Conservation (phyloP, 2,329 filamentous ascomycete genomes). For the Colletotrichum simmondsii region DNA sequence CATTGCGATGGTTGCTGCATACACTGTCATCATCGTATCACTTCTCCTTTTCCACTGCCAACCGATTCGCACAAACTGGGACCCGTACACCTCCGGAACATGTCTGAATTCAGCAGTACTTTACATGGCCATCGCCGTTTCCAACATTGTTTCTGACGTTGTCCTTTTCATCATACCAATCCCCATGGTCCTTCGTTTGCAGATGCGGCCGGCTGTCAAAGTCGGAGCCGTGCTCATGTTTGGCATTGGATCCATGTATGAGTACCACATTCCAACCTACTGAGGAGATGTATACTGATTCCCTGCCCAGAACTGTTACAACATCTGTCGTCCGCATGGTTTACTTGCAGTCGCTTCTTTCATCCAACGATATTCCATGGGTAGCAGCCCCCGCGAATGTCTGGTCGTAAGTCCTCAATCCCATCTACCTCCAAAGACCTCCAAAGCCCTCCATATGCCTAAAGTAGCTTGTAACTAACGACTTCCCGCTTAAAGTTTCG, state of each 20-base stretch:
- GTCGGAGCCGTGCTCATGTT: constrained; percentile 55
- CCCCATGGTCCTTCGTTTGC: constrained; percentile 53
- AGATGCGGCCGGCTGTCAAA: constrained; percentile 57
- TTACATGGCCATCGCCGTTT: constrained; percentile 58
- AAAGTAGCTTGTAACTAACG: neutral
- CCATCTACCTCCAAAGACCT: neutral
- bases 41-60: constrained; percentile 37
- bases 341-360: constrained; percentile 32
- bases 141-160: constrained; percentile 59
- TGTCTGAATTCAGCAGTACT: constrained; percentile 57
- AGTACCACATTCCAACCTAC: accelerated
- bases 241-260: constrained; percentile 49
- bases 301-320: constrained; percentile 41
- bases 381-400: constrained; percentile 36
- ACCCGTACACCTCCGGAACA: constrained; percentile 37
- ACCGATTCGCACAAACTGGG: constrained; percentile 36
- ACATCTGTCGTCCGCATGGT: constrained; percentile 38
- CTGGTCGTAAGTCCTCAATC: constrained; percentile 30
- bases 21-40: constrained; percentile 39
- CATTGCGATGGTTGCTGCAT: constrained; percentile 41
- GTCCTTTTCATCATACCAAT: constrained; percentile 57
- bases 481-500: constrained; percentile 33
- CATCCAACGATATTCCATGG: constrained; percentile 28
- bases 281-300: neutral
- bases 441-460: constrained; percentile 15